These are phyloP conservation scores for Nepenthes alata DNA, from an alignment of 179 eudicot genomes.

Conservation along the genomic window DNA sequence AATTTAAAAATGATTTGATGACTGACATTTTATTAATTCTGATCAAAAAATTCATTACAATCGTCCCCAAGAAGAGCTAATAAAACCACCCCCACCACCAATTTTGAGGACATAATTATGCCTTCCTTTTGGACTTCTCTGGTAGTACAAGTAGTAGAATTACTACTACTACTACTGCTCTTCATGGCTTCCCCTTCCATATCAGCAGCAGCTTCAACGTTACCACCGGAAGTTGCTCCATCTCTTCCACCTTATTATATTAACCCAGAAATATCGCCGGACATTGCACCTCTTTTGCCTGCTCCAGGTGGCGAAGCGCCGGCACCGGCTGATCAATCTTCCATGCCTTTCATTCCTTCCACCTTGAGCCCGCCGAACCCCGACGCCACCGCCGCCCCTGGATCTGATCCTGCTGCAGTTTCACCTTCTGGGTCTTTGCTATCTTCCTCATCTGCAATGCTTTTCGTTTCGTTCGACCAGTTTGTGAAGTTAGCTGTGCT, in stretches of 20 bases:
- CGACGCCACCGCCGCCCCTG: slow-evolving; percentile 5
- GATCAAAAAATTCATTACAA: too few species aligned
- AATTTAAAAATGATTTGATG: too few species aligned
- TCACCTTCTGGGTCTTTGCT: slow-evolving; percentile 10
- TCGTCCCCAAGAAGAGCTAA: too few species aligned
- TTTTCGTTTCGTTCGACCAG: too few species aligned
- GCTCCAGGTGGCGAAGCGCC: slow-evolving; percentile 1
- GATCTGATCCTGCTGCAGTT: slow-evolving; percentile 6
- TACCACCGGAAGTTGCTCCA: background rate
- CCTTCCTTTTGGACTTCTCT: too few species aligned
- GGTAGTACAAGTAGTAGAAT: too few species aligned
- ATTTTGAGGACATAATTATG: too few species aligned
- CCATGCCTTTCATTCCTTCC: slow-evolving; percentile 16
- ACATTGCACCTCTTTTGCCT: slow-evolving; percentile 14
- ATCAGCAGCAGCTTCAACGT: slow-evolving; percentile 5
- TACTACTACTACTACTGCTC: too few species aligned
- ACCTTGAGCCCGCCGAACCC: slow-evolving; percentile 20
- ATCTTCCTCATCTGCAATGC: background rate
- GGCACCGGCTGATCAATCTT: slow-evolving; percentile 11
- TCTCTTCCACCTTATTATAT: slow-evolving; percentile 1
- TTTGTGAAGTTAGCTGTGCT: too few species aligned
- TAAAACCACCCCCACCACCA: too few species aligned
- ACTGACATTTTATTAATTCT: too few species aligned
- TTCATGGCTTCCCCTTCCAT: background rate
- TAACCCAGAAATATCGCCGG: slow-evolving; percentile 8